Conservation (phyloP, 2,329 filamentous ascomycete species). For the Pseudogymnoascus sp. region DNA sequence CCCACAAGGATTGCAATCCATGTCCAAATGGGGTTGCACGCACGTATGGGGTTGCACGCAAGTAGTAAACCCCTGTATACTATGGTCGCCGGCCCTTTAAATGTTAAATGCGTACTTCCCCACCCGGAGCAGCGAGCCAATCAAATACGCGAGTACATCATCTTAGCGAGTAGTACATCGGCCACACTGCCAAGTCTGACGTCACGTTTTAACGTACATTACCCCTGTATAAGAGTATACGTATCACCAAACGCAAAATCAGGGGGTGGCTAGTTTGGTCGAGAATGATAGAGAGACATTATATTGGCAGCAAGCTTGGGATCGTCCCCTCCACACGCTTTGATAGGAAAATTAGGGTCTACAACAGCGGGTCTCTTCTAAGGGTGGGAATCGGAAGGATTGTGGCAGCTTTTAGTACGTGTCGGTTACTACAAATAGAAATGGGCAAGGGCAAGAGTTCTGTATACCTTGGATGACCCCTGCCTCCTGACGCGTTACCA, state of each 20-base stretch:
- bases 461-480: too few species aligned
- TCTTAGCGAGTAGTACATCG: too few species aligned
- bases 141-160: too few species aligned
- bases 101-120: too few species aligned
- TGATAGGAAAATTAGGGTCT: not conserved
- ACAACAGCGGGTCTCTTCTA: not conserved
- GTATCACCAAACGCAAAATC: not conserved
- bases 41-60: not conserved
- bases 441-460: too few species aligned
- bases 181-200: too few species aligned
- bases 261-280: not conserved
- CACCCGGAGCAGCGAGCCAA: too few species aligned
- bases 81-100: too few species aligned
- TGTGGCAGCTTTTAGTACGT: not conserved
- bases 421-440: not conserved
- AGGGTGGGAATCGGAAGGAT: not conserved
- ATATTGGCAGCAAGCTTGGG: not conserved
- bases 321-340: not conserved
- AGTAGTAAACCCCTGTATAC: not conserved
- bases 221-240: too few species aligned
- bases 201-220: too few species aligned
- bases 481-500: not conserved
- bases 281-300: not conserved
- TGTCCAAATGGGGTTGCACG: not conserved
- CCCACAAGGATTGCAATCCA: not conserved